Evolutionary conservation across 2,329 filamentous ascomycete species (phyloP), one percentile per base, ranked within the genome.

Genomic region (Clarireedia sp.): DNA sequence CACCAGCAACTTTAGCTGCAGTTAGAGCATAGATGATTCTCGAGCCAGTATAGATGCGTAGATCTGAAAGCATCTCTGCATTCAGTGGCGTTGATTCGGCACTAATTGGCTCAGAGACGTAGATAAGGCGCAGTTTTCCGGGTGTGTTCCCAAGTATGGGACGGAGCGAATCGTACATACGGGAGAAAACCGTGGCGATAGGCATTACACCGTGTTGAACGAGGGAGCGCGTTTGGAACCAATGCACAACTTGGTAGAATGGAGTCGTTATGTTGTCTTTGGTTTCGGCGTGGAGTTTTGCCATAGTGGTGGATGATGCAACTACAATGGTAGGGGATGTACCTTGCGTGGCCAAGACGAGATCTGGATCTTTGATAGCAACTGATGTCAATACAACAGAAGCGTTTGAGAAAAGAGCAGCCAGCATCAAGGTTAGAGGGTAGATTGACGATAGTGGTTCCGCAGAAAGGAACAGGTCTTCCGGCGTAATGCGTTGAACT

Each of bases 301-400:
- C 75, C 44, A 95, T 79, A 1, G 88, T 87, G 55, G 84, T 79
- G 0, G 91, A 85, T 3, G 87, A 88, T 7, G 88, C 83, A 43
- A 95, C 83, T 53, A 96, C 75, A 57, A 96, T 79, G 4, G 91
- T 96, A 1, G 92, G 92, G 0, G 87, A 81, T 40, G 95, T 76
- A 47, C 84, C 83, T 57, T 83, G 80, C 21, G 87, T 87, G 21
- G 90, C 89, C 21, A 90, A 72, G 17, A 77, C 75, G 38, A 97
- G 78, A 67, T 94, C 83, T 12, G 87, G 77, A 10, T 81, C 81
- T 37, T 81, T 78, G 6, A 87, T 87, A 16, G 90, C 87, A 24
- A 95, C 90, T 0, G 90, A 94, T 72, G 89, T 97, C 65, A 99
- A 79, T 24, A 90, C 89, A 19, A 99, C 74, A 0, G 90, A 94